Percentiles rank a stretch among this genome's conserved stretches.
These are phyloP conservation scores for Acanthamoeba lenticulata DNA, from an alignment of 208 protist genomes.

Conservation along the genomic window DNA sequence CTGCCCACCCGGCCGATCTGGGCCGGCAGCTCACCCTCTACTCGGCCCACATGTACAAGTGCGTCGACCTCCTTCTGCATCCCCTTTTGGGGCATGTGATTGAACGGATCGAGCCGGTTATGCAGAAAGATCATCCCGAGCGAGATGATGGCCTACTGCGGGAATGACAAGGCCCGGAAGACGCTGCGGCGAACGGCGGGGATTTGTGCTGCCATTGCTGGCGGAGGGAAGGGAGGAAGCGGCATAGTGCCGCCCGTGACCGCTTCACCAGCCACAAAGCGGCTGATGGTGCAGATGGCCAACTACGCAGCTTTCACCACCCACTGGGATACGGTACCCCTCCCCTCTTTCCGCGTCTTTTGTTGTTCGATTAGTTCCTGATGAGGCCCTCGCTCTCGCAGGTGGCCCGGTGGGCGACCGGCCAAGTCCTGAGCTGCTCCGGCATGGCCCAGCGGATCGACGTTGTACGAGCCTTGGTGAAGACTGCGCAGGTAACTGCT, in stretches of 20 bases:
- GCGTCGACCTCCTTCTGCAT: background rate
- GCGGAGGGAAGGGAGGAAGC: background rate
- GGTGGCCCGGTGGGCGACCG: slow-evolving; percentile 22
- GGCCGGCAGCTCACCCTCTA: slow-evolving; percentile 16
- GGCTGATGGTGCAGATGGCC: background rate
- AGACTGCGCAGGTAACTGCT: background rate
- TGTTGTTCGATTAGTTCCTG: background rate
- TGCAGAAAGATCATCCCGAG: background rate
- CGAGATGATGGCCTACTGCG: background rate
- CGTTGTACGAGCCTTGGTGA: background rate
- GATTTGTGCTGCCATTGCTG: no score
- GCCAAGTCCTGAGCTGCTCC: background rate
- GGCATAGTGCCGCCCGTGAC: background rate
- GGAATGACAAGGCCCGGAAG: background rate
- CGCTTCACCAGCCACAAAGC: background rate
- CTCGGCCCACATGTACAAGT: slow-evolving; percentile 1
- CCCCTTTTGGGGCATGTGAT: background rate
- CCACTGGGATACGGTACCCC: slow-evolving; percentile 4
- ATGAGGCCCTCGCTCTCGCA: background rate
- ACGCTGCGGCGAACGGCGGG: background rate
- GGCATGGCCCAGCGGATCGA: background rate
- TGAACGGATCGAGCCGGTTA: background rate
- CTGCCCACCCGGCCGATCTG: background rate
- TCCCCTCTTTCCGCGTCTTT: no score
- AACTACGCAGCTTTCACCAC: background rate